Evolutionary conservation across 2,329 filamentous ascomycete genomes (phyloP), one percentile per base, ranked within the genome.

Genomic region (Sphaerulina populicola): DNA sequence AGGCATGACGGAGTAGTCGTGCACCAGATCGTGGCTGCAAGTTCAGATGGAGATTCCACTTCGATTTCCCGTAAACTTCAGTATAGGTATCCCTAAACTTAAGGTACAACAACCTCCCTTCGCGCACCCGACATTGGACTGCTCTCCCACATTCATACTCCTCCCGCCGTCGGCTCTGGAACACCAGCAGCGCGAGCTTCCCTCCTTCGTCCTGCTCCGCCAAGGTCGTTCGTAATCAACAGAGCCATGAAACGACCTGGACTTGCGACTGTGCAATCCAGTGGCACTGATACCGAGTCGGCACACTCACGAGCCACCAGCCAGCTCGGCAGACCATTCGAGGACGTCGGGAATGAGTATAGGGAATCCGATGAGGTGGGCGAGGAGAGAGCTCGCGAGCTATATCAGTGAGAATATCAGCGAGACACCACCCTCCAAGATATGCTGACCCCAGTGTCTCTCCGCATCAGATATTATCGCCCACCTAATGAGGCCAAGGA

Each of bases 321-420:
- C 36, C 41, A 43, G 27, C 37, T 27, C 37, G 36, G 48, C 33
- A 14, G 38, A 12, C 41, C 46, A 14, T 53, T 53, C 31, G 29
- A 45, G 12, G 55, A 56, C 39, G 40, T 43, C n/a, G 40, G 47
- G 30, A 41, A 56, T 39, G 43, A 53, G 21, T 60, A 53, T 27
- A 41, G 43, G 18, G 58, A 60, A 43, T 51, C 58, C 15, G 56
- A 60, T 4, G 49, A 57, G 6, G 47, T 60, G 29, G 58, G 58
- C 40, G 60, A 62, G 40, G 52, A 53, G 44, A 52, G 60, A 39
- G 60, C 57, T 29, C 58, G 58, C 39, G 60, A 62, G 50, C 52
- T 62, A 12, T 60, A 56, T 23, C 55, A 58, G 47, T 49, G 38
- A 29, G 46, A 15, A 18, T 27, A 27, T 23, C 23, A 11, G 11